Evolutionary conservation across 257 asterid species (phyloP).

Genomic region (Solanum phureja): DNA sequence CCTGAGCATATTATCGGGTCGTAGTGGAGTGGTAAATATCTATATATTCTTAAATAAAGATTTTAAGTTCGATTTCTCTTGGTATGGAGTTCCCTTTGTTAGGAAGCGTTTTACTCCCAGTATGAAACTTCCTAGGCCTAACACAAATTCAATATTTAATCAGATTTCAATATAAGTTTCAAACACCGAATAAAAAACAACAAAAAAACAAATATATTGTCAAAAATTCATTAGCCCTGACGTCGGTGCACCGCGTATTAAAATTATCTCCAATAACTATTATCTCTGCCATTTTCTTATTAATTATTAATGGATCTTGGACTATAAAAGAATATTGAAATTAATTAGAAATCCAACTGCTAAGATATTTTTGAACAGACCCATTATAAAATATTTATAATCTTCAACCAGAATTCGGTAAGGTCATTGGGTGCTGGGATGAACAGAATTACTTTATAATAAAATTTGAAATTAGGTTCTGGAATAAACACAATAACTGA

Average conservation of each 20-base stretch:
- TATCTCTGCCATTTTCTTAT: background rate
- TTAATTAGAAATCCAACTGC: background rate
- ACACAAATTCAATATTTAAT: rapidly evolving
- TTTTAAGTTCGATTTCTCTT: rapidly evolving
- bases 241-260: background rate
- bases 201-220: background rate
- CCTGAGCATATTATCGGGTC: too few relatives aligned
- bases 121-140: too few relatives aligned
- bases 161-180: rapidly evolving
- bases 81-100: rapidly evolving
- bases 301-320: background rate
- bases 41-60: rapidly evolving
- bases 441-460: too few relatives aligned
- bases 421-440: too few relatives aligned
- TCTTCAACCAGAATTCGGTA: background rate
- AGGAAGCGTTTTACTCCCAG: rapidly evolving
- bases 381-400: background rate
- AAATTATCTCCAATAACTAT: background rate
- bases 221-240: background rate
- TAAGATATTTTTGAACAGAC: background rate
- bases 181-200: too few relatives aligned
- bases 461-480: too few relatives aligned
- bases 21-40: too few relatives aligned
- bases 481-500: too few relatives aligned
- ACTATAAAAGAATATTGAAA: background rate